Evolutionary conservation across 2,329 filamentous ascomycete genomes (phyloP).

Genomic region (Davidsoniella australis): DNA sequence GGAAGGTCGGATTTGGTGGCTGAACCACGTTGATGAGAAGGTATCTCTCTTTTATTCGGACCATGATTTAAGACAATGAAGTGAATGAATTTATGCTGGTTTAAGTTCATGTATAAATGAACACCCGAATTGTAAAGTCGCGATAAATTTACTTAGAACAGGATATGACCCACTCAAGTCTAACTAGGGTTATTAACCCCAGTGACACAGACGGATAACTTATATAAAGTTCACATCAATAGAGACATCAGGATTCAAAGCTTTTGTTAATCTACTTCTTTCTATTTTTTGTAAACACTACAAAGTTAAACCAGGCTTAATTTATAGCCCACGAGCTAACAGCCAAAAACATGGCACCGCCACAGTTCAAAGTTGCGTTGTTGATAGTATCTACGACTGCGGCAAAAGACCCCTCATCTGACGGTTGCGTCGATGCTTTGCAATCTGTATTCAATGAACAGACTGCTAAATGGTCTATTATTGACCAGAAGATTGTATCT

Average conservation of each 20-base stretch:
- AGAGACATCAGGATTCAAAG: no score
- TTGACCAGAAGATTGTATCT: constrained; percentile 56
- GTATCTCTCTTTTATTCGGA: constrained; percentile 91
- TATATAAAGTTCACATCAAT: no score
- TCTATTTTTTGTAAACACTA: no score
- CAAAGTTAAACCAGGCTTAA: no score
- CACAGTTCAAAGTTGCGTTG: constrained; percentile 52
- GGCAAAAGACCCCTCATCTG: constrained; percentile 57
- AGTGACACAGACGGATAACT: no score
- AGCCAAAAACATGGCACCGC: constrained; percentile 19
- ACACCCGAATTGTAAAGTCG: no score
- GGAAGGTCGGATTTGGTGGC: constrained; percentile 35
- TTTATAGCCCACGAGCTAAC: neutral
- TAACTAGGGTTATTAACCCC: no score
- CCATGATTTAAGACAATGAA: constrained; percentile 34
- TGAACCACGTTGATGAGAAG: constrained; percentile 90
- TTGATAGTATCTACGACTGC: constrained; percentile 87
- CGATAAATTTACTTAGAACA: no score
- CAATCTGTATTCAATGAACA: constrained; percentile 40
- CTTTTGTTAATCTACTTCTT: no score
- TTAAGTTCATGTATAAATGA: no score
- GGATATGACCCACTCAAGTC: no score
- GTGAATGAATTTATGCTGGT: neutral
- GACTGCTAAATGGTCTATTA: constrained; percentile 56
- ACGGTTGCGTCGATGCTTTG: constrained; percentile 53